Percentiles rank a stretch among this genome's conserved stretches.
These are phyloP conservation scores for Zoysia pacifica DNA, from an alignment of 176 grass and related monocot species.

Conservation along the genomic window DNA sequence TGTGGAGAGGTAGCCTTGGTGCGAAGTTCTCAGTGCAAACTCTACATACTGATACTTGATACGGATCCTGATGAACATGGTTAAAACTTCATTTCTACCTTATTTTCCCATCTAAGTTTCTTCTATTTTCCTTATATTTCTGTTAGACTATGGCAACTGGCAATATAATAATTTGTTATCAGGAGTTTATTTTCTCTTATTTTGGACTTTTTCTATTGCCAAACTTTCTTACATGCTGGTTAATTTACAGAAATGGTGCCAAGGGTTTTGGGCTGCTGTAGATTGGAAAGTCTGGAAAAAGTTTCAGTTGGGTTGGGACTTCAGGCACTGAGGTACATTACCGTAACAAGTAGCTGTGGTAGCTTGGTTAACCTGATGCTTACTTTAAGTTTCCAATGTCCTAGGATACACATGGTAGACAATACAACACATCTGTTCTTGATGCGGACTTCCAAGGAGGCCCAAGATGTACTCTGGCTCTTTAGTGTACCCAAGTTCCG, in stretches of 20 bases:
- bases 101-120: background rate
- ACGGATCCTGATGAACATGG: slow-evolving; percentile 56
- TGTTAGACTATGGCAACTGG: slow-evolving; percentile 7
- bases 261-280: slow-evolving; percentile 70
- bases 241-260: slow-evolving; percentile 58
- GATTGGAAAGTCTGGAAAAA: slow-evolving; percentile 64
- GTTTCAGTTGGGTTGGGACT: slow-evolving; percentile 82
- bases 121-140: slow-evolving; percentile 23
- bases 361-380: slow-evolving; percentile 28
- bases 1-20: slow-evolving; percentile 83
- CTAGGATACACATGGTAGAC: slow-evolving; percentile 69
- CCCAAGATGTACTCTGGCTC: slow-evolving; percentile 66
- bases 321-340: slow-evolving; percentile 72
- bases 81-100: slow-evolving; percentile 44
- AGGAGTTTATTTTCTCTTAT: slow-evolving; percentile 17
- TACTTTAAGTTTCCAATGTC: slow-evolving; percentile 39
- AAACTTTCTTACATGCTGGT: slow-evolving; percentile 34
- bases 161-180: slow-evolving; percentile 5
- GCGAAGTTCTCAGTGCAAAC: slow-evolving; percentile 71
- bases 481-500: slow-evolving; percentile 51
- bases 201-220: slow-evolving; percentile 1
- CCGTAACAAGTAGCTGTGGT: slow-evolving; percentile 11
- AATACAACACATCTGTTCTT: slow-evolving; percentile 74
- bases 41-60: slow-evolving; percentile 69
- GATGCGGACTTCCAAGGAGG: slow-evolving; percentile 63